Evolutionary conservation across 805 yeast species (phyloP), one percentile per base, ranked within the genome.

Genomic region (Kurtzmaniella fragi): DNA sequence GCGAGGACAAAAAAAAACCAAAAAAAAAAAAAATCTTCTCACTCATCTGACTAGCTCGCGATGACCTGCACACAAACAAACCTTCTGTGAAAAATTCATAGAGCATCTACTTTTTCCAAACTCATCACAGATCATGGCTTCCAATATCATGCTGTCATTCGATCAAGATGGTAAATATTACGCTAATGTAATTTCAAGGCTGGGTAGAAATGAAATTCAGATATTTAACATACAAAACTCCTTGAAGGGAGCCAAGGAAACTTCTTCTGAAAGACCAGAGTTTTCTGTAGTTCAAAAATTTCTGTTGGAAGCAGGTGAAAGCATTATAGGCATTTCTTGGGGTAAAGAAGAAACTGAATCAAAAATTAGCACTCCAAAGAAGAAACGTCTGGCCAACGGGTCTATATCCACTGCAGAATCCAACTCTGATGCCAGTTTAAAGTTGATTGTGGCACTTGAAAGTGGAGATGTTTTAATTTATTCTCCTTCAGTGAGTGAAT

Each of bases 171-270:
- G 62, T 17, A 35, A 52, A 6, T 63, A 52, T 41, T 56, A 56
- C 39, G 73, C 76, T 34, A 61, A 62, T 35, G 49, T 66, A 13
- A 58, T 68, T 4, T 61, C 71, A 25, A 70, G 72, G 35, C 62
- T 62, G 13, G 74, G 75, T 29, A 57, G 71, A 40, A 70, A 62
- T 37, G 77, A 75, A 53, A 61, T 75, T 14, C 73, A 64, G 47
- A 61, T 75, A 40, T 68, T 46, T 48, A 67, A 49, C 30, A 52
- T 52, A 31, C 50, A n/a, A 5, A 20, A 28, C 17, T 20, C 25
- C 25, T 20, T 45, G 37, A 44, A 33, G 17, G 32, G 35, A n/a
- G 27, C 38, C 20, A 30, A 15, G 7, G 25, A 25, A 12, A 17
- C 23, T 17, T 17, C 3, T 25, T 16, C 35, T 12, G 14, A 17